Percentiles rank a stretch among this genome's conserved stretches.
Conservation (phyloP, 768 basidiomycete genomes). For the Termitomyces sp. region DNA sequence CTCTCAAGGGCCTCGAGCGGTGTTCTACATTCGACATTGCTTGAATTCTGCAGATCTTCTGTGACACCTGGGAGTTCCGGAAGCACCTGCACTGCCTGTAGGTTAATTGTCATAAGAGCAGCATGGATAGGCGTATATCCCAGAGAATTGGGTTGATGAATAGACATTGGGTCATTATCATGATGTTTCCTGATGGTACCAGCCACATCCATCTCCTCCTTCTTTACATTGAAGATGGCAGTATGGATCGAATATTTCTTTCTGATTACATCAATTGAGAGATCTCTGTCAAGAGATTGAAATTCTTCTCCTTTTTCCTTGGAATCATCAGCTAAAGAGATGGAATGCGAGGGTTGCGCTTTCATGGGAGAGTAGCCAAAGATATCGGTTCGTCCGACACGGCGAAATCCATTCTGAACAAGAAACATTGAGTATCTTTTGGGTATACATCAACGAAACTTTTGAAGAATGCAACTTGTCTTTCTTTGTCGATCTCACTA, state of each 20-base stretch:
- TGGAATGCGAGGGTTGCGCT: neutral
- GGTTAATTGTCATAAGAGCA: neutral
- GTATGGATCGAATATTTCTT: neutral
- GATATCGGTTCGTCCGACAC: neutral
- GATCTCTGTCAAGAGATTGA: neutral
- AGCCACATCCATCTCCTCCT: neutral
- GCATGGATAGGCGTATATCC: constrained; percentile 3
- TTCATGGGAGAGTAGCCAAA: constrained; percentile 3
- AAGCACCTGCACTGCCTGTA: neutral
- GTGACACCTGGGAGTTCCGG: neutral
- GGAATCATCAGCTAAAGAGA: neutral
- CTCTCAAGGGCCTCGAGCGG: neutral
- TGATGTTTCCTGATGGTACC: neutral
- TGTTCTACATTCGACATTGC: neutral
- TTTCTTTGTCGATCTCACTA: neutral
- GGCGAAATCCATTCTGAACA: constrained; percentile 2
- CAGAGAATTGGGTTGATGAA: neutral
- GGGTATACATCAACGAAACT: neutral
- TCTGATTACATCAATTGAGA: neutral
- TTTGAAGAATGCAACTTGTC: neutral
- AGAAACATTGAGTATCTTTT: neutral
- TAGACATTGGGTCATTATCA: neutral
- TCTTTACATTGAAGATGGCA: neutral
- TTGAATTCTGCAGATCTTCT: neutral
- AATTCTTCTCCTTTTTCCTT: neutral